Percentiles rank a stretch among this genome's conserved stretches.
phyloP scores from a whole-genome alignment of 2,329 filamentous ascomycete genomes.

The Sarocladium oryzae region DNA sequence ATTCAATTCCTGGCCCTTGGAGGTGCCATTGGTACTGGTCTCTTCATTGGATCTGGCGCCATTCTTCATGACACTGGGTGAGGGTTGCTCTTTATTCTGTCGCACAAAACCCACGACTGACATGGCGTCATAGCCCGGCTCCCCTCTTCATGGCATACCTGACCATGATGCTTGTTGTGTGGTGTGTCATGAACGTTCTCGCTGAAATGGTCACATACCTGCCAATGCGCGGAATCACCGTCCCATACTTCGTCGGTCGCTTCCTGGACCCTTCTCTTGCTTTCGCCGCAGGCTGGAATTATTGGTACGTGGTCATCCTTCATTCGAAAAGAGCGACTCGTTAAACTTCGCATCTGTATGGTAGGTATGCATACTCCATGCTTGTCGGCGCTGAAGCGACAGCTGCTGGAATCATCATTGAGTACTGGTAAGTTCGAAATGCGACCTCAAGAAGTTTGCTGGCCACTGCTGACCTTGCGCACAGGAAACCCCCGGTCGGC shows the following conservation, averaged over 20 bases:
- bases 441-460: too few species aligned
- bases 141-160: conserved; percentile 42
- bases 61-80: conserved; percentile 47
- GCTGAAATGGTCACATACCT: conserved; percentile 51
- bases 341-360: neutral
- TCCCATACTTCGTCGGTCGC: conserved; percentile 49
- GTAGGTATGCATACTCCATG: conserved; percentile 42
- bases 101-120: neutral
- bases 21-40: conserved; percentile 56
- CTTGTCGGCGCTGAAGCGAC: conserved; percentile 52
- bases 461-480: neutral
- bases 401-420: conserved; percentile 50
- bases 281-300: conserved; percentile 55
- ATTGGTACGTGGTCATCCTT: conserved; percentile 47
- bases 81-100: neutral
- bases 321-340: neutral
- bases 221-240: conserved; percentile 48
- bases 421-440: conserved; percentile 51
- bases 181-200: conserved; percentile 47
- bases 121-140: neutral
- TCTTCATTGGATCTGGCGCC: conserved; percentile 55
- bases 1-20: conserved; percentile 54
- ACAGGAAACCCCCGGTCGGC: conserved; percentile 34
- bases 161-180: conserved; percentile 47
- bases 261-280: conserved; percentile 49